Percentiles rank a stretch among this genome's conserved stretches.
Conservation (phyloP, 805 yeast genomes). For the Diddensiella santjacobensis region DNA sequence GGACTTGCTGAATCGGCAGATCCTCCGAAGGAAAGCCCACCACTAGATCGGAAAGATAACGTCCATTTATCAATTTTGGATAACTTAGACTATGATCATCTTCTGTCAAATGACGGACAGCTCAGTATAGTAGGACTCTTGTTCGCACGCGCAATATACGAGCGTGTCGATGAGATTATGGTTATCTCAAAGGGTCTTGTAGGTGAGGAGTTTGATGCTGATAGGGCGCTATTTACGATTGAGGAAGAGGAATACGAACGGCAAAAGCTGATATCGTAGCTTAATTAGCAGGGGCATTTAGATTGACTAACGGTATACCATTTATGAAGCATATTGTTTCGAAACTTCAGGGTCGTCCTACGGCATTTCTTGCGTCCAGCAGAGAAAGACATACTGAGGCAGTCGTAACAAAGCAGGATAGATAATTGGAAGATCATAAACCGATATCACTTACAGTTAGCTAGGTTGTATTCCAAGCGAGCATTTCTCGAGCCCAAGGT, state of each 20-base stretch:
- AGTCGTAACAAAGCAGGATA: no score
- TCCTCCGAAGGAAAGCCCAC: slow-evolving; percentile 12
- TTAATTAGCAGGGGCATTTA: no score
- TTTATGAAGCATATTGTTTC: no score
- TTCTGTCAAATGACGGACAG: slow-evolving; percentile 25
- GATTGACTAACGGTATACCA: no score
- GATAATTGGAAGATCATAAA: no score
- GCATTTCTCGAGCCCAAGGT: no score
- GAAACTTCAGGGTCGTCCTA: no score
- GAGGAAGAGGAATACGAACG: slow-evolving; percentile 1
- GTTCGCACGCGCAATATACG: slow-evolving; percentile 29
- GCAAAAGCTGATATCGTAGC: not conserved
- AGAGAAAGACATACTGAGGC: no score
- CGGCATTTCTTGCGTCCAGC: no score
- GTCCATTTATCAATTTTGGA: slow-evolving; percentile 5
- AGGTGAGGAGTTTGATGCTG: slow-evolving; percentile 33
- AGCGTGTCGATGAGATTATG: slow-evolving; percentile 32
- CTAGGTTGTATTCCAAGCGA: no score
- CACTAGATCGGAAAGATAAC: not conserved
- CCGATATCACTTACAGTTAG: no score
- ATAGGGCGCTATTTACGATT: slow-evolving; percentile 7
- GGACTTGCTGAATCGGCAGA: not conserved
- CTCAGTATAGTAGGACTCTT: slow-evolving; percentile 25
- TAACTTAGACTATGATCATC: slow-evolving; percentile 8
- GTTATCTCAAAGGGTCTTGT: slow-evolving; percentile 33